A percentile compares a stretch with the other conserved stretches of the same genome.
Evolutionary conservation across 768 basidiomycete genomes (phyloP).

Genomic region (Serendipita sp.): DNA sequence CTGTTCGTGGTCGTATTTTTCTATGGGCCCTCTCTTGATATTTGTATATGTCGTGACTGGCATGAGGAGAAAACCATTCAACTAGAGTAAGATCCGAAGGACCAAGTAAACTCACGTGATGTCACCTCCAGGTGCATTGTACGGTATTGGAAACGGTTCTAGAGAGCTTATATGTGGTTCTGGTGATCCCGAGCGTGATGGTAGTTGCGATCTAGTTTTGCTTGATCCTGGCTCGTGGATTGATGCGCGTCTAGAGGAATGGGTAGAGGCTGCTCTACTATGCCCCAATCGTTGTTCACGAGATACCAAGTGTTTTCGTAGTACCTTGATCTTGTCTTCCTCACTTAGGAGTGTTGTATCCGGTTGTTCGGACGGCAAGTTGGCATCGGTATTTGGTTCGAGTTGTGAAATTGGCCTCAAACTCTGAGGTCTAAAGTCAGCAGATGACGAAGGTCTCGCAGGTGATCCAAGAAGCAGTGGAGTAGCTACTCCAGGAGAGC

Average conservation of each 20-base stretch:
- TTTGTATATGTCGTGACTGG: constrained; percentile 87
- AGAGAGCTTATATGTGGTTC: constrained; percentile 28
- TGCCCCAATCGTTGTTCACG: constrained; percentile 42
- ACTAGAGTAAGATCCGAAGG: constrained; percentile 4
- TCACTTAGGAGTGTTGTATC: constrained; percentile 20
- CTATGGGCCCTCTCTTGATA: constrained; percentile 70
- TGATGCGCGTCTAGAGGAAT: constrained; percentile 9
- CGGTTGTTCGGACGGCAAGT: neutral
- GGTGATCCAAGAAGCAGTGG: constrained; percentile 5
- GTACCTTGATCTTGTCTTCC: constrained; percentile 69
- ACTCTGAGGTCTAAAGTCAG: neutral
- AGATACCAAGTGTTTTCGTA: constrained; percentile 66
- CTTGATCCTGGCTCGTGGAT: constrained; percentile 1
- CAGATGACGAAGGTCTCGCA: constrained; percentile 1
- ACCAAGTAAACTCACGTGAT: constrained; percentile 54
- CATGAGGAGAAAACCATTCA: constrained; percentile 10
- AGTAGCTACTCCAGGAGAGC: neutral
- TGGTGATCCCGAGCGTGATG: neutral
- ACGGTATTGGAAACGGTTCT: constrained; percentile 76
- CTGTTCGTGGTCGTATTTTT: constrained; percentile 30
- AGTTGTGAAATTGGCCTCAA: neutral
- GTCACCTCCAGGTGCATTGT: constrained; percentile 75
- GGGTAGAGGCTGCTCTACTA: constrained; percentile 3
- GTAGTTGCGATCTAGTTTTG: neutral
- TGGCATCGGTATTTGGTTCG: constrained; percentile 6